A percentile compares a stretch with the other conserved stretches of the same genome.
Evolutionary conservation across 768 basidiomycete species (phyloP).

Genomic region (Podaxis sp.): DNA sequence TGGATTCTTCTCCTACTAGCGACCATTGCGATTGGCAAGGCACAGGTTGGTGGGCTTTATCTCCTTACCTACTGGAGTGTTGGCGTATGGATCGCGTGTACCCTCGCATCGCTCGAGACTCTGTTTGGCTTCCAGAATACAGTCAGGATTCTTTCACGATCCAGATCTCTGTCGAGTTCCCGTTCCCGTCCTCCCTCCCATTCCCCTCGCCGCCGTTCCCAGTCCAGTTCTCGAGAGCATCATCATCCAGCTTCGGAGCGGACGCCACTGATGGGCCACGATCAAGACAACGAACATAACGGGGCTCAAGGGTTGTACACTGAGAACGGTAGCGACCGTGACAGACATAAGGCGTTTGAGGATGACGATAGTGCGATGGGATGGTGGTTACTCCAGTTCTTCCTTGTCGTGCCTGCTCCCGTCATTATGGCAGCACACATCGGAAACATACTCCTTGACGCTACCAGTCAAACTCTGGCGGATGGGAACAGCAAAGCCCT

Average conservation of each 20-base stretch:
- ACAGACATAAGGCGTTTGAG: not conserved
- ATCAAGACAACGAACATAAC: constrained; percentile 1
- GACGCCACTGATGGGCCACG: constrained; percentile 15
- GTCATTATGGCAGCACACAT: constrained; percentile 54
- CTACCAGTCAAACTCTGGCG: constrained; percentile 54
- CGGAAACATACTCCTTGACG: constrained; percentile 41
- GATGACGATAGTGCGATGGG: constrained; percentile 28
- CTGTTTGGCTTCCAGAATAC: constrained; percentile 26
- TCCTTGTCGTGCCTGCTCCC: constrained; percentile 52
- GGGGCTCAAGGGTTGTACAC: not conserved
- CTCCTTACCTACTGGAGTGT: constrained; percentile 53
- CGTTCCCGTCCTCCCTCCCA: not conserved
- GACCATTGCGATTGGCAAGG: constrained; percentile 40
- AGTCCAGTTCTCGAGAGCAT: not conserved
- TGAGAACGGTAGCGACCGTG: not conserved
- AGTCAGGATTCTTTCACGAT: constrained; percentile 9
- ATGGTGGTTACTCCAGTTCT: constrained; percentile 60
- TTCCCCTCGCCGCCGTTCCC: not conserved
- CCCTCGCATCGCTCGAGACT: constrained; percentile 19
- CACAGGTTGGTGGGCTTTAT: constrained; percentile 53
- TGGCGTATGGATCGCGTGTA: constrained; percentile 18
- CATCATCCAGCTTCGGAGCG: constrained; percentile 9
- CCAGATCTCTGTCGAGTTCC: not conserved
- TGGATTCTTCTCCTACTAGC: constrained; percentile 54
- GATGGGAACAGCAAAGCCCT: constrained; percentile 54